A percentile compares a stretch with the other conserved stretches of the same genome.
phyloP scores from a whole-genome alignment of 2,329 filamentous ascomycete species.

The Diplodia scrobiculata region DNA sequence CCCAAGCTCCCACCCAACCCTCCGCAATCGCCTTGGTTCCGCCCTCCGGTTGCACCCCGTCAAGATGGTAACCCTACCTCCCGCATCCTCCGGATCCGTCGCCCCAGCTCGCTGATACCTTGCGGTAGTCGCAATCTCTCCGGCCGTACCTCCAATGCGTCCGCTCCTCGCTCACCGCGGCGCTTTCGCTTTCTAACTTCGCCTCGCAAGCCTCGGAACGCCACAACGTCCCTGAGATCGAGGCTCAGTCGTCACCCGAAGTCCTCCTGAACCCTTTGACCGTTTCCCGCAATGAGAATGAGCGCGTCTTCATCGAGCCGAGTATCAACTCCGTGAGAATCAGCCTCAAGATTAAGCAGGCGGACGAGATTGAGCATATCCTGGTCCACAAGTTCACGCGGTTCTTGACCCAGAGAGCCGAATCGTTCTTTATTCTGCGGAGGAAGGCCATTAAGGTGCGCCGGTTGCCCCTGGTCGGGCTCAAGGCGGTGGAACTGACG shows the following conservation, averaged over 20 bases:
- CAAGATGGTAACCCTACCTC: conserved; percentile 20
- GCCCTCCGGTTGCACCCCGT: conserved; percentile 7
- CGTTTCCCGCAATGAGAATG: conserved; percentile 93
- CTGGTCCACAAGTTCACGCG: conserved; percentile 97
- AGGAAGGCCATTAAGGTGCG: conserved; percentile 90
- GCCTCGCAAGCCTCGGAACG: conserved; percentile 94
- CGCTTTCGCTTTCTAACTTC: conserved; percentile 93
- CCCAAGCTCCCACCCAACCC: conserved; percentile 11
- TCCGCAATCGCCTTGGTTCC: conserved; percentile 7
- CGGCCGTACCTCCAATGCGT: conserved; percentile 96
- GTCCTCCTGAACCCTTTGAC: conserved; percentile 88
- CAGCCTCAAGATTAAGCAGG: conserved; percentile 99
- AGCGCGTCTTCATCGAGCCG: conserved; percentile 93
- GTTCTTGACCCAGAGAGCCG: conserved; percentile 92
- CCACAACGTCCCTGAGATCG: conserved; percentile 97
- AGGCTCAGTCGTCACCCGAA: conserved; percentile 89
- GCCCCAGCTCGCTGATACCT: conserved; percentile 35
- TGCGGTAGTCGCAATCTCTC: conserved; percentile 81
- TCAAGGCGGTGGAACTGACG: conserved; percentile 30
- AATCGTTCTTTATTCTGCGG: conserved; percentile 94
- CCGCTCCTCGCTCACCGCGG: conserved; percentile 88
- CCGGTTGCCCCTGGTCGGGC: background rate
- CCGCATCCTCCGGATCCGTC: background rate
- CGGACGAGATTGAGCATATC: conserved; percentile 97
- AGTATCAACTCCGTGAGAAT: conserved; percentile 96